A percentile compares a stretch with the other conserved stretches of the same genome.
These are phyloP conservation scores for Sanghuangporus sanghuang DNA, from an alignment of 1,284 basidiomycete species.

Conservation along the genomic window DNA sequence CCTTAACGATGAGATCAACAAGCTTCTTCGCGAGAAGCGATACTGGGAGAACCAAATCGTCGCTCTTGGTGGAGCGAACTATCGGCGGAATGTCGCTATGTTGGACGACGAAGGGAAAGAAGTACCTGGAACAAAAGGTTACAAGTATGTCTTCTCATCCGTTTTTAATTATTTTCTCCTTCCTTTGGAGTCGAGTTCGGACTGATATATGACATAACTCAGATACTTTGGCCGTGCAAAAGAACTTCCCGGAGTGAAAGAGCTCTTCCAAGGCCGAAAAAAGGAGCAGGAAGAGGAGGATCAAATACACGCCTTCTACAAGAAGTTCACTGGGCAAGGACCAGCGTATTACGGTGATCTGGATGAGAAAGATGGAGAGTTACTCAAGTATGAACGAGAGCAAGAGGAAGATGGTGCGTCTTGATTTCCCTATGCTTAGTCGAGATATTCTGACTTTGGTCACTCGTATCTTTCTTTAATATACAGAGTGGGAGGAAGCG, in stretches of 20 bases:
- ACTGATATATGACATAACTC: not conserved
- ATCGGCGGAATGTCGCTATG: constrained; percentile 88
- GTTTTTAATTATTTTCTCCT: not conserved
- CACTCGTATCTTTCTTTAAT: constrained; percentile 1
- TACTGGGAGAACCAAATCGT: constrained; percentile 99
- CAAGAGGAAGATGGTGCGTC: constrained; percentile 71
- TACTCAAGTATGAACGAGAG: constrained; percentile 69
- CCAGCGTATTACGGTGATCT: constrained; percentile 90
- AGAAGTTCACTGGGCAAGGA: constrained; percentile 85
- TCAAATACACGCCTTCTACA: constrained; percentile 72
- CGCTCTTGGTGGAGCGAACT: constrained; percentile 93
- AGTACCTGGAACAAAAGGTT: constrained; percentile 95
- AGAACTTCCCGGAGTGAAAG: constrained; percentile 92
- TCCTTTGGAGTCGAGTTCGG: not conserved
- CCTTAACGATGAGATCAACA: constrained; percentile 98
- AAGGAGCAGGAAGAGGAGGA: constrained; percentile 84
- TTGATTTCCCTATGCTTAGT: not conserved
- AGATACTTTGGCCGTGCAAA: constrained; percentile 98
- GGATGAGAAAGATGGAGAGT: constrained; percentile 73
- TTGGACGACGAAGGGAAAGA: constrained; percentile 91
- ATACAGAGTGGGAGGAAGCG: constrained; percentile 69
- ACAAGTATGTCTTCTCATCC: constrained; percentile 70
- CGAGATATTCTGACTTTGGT: not conserved
- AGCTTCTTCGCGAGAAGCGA: constrained; percentile 88
- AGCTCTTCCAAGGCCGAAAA: constrained; percentile 84